Conservation (phyloP, 345 rosid genomes). For the Bretschneidera sinensis region DNA sequence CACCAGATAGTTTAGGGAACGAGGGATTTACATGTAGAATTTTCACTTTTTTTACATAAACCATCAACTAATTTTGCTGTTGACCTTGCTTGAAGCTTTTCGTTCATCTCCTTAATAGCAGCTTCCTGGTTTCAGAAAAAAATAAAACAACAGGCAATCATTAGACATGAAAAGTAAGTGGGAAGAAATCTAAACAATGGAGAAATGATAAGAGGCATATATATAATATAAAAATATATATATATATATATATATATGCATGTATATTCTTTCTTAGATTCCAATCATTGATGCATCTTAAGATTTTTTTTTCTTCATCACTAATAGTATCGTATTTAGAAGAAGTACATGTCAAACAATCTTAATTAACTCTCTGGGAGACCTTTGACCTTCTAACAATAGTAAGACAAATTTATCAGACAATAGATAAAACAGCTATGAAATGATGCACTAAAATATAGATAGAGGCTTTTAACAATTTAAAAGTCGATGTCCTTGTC, state of each 20-base stretch:
- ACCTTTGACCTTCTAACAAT: too few species aligned
- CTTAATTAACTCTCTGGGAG: too few species aligned
- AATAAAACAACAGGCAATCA: too few species aligned
- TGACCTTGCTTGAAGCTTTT: conserved; percentile 89
- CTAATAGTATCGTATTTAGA: neutral
- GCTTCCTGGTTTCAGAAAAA: conserved; percentile 45
- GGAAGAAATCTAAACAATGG: neutral
- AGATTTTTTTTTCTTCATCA: neutral
- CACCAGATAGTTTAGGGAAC: neutral
- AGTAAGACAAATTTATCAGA: neutral
- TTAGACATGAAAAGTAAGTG: conserved; percentile 1
- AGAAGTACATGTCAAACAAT: neutral
- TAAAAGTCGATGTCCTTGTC: neutral
- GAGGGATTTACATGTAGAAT: conserved; percentile 78
- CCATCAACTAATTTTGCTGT: conserved; percentile 89
- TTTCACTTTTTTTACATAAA: conserved; percentile 91
- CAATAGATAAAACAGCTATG: neutral
- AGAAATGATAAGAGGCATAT: too few species aligned
- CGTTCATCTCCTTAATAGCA: conserved; percentile 79
- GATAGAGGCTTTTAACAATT: neutral
- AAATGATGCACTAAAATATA: neutral
- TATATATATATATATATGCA: too few species aligned
- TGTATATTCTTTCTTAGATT: too few species aligned
- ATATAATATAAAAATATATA: too few species aligned
- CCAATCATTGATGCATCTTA: too few species aligned